Conservation (phyloP, 768 basidiomycete genomes). For the Calocybe indica region DNA sequence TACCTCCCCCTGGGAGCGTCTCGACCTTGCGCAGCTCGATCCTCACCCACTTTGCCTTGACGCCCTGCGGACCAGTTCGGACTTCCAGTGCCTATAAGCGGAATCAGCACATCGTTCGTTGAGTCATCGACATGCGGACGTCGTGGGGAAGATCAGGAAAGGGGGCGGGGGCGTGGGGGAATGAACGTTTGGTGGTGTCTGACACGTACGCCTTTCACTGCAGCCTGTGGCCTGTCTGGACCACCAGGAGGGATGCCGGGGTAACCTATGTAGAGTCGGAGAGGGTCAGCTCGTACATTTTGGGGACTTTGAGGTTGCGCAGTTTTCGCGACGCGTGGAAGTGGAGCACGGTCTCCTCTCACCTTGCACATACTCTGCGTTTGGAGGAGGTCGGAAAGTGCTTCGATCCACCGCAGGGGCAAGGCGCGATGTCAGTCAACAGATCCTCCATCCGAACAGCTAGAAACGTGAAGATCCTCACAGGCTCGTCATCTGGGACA, state of each 20-base stretch:
- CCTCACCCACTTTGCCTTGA: conserved; percentile 90
- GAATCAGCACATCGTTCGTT: conserved; percentile 4
- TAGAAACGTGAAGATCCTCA: no score
- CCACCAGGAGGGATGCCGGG: conserved; percentile 83
- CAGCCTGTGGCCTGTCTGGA: conserved; percentile 72
- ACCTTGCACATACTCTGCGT: conserved; percentile 87
- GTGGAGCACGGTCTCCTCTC: conserved; percentile 12
- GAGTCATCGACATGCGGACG: conserved; percentile 1
- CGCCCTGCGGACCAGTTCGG: conserved; percentile 62
- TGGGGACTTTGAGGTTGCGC: background rate
- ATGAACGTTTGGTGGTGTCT: background rate
- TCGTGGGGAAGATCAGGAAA: background rate
- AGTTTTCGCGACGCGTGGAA: conserved; percentile 1
- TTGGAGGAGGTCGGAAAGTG: conserved; percentile 80
- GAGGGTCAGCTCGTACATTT: background rate
- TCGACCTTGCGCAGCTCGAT: conserved; percentile 92
- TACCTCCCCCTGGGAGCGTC: conserved; percentile 66
- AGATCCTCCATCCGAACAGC: no score
- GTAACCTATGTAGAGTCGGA: conserved; percentile 44
- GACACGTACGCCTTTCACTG: conserved; percentile 75
- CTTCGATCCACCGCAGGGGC: conserved; percentile 25
- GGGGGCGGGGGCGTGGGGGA: background rate
- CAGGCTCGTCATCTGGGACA: no score
- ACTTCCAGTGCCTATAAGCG: conserved; percentile 76
- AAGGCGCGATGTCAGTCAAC: no score